Percentiles rank a stretch among this genome's conserved stretches.
These are phyloP conservation scores for Scytalidium lignicola DNA, from an alignment of 2,329 filamentous ascomycete genomes.

Conservation along the genomic window DNA sequence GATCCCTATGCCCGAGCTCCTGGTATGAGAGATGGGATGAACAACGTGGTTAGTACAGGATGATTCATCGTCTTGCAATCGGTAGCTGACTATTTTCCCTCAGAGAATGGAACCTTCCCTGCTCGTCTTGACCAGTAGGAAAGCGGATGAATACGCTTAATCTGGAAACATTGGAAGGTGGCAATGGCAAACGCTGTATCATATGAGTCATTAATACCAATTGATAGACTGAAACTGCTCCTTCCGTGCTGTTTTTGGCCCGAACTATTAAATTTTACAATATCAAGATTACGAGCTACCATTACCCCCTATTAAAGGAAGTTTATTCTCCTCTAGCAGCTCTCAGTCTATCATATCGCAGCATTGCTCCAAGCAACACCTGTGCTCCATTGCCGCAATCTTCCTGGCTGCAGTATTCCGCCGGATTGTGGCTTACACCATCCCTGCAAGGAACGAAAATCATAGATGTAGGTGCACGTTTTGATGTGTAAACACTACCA, in stretches of 20 bases:
- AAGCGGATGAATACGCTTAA: slow-evolving; percentile 4
- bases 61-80: neutral
- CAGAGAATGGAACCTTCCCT: slow-evolving; percentile 66
- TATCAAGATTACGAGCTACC: neutral
- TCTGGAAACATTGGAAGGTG: slow-evolving; percentile 2
- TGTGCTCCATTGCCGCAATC: slow-evolving; percentile 53
- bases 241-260: neutral
- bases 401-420: slow-evolving; percentile 55
- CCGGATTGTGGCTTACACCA: slow-evolving; percentile 59
- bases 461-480: slow-evolving; percentile 58
- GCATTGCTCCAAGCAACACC: slow-evolving; percentile 39
- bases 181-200: slow-evolving; percentile 21
- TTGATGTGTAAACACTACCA: slow-evolving; percentile 54
- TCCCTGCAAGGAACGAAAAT: slow-evolving; percentile 61
- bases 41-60: slow-evolving; percentile 71
- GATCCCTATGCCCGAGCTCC: slow-evolving; percentile 91
- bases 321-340: slow-evolving; percentile 11
- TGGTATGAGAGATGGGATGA: slow-evolving; percentile 97
- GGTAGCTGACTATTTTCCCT: slow-evolving; percentile 5
- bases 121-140: slow-evolving; percentile 52
- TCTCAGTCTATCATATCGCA: slow-evolving; percentile 32
- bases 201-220: slow-evolving; percentile 25
- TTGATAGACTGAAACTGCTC: slow-evolving; percentile 17
- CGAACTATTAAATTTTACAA: neutral
- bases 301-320: slow-evolving; percentile 3